Base-by-base conservation (phyloP, 2,329 filamentous ascomycete species). In the Ophiocordyceps unilateralis region DNA sequence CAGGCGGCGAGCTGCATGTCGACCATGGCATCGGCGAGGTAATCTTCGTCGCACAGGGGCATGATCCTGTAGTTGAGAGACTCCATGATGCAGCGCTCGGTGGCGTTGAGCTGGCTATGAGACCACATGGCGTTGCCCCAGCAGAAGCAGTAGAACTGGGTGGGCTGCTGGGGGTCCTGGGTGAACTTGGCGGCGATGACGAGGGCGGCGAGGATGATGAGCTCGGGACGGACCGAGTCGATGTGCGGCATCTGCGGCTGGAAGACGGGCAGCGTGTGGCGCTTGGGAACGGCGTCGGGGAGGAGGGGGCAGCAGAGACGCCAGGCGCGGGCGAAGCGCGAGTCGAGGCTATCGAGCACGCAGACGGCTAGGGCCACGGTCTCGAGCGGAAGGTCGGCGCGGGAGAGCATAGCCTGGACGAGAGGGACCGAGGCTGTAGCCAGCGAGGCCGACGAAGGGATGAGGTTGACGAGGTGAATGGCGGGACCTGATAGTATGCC, bases 111-210 rank as follows among this genome's bases (percentile, higher is more conserved):
- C 62, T 81, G 76, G 44, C 70, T 65, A 51, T 65, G 67, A 2
- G 73, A 70, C 76, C 78, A 82, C 40, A 69, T 51, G 41, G 64
- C 62, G 22, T 58, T 62, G 20, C 70, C 76, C 73, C 76, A 80
- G 23, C 55, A 57, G 15, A 61, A 51, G 47, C 65, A 64, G 58
- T 76, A 79, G 52, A 69, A 69, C 40, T 62, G 60, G 1, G 73
- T 72, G 5, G 65, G 59, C 47, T 69, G 65, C 51, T 75, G 68
- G 42, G 63, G 60, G 58, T 82, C 78, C 50, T 79, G 72, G 39
- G 71, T 65, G 51, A 81, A 81, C 58, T 82, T 81, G 53, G 68
- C 64, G n/a, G 77, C 75, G 43, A 81, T 72, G 48, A 78, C 64
- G 17, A 82, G 61, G 1, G 77, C 73, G 1, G 70, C 66, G n/a